A percentile compares a stretch with the other conserved stretches of the same genome.
Conservation (phyloP, 2,329 filamentous ascomycete species). For the Chrysosporium keratinophilum region DNA sequence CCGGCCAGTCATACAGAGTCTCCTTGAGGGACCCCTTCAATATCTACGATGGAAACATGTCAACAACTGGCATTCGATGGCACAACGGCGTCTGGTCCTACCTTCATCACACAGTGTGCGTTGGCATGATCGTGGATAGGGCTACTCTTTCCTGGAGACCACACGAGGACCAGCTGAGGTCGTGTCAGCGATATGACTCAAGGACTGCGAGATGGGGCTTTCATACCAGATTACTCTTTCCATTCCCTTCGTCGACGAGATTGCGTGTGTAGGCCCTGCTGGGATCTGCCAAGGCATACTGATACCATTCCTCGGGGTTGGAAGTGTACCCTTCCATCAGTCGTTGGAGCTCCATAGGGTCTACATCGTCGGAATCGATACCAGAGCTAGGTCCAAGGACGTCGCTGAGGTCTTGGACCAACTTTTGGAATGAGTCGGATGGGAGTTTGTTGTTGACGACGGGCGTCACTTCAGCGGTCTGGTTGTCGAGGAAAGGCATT, state of each 20-base stretch:
- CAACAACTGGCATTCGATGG: slow-evolving; percentile 2
- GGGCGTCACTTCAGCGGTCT: slow-evolving; percentile 11
- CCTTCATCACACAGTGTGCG: slow-evolving; percentile 84
- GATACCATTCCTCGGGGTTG: slow-evolving; percentile 57
- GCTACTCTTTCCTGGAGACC: slow-evolving; percentile 73
- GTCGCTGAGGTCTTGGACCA: slow-evolving; percentile 63
- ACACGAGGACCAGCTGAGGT: slow-evolving; percentile 69
- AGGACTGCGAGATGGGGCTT: background rate
- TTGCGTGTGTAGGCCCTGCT: slow-evolving; percentile 72
- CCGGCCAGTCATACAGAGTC: slow-evolving; percentile 68
- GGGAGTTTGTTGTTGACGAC: slow-evolving; percentile 15
- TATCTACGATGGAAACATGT: slow-evolving; percentile 39
- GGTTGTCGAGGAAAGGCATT: slow-evolving; percentile 29
- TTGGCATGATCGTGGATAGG: slow-evolving; percentile 83
- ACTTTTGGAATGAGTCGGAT: slow-evolving; percentile 48
- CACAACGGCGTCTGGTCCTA: slow-evolving; percentile 16
- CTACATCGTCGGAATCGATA: slow-evolving; percentile 69
- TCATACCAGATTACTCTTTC: slow-evolving; percentile 61
- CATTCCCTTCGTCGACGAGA: slow-evolving; percentile 81
- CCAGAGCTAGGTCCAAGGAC: slow-evolving; percentile 72
- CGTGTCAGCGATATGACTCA: slow-evolving; percentile 7
- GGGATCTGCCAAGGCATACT: slow-evolving; percentile 62
- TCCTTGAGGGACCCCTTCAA: slow-evolving; percentile 69
- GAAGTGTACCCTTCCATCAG: slow-evolving; percentile 69
- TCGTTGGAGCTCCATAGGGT: slow-evolving; percentile 58